Percentiles rank a stretch among this genome's conserved stretches.
phyloP scores from a whole-genome alignment of 2,329 filamentous ascomycete species.

The Cytospora schulzeri region DNA sequence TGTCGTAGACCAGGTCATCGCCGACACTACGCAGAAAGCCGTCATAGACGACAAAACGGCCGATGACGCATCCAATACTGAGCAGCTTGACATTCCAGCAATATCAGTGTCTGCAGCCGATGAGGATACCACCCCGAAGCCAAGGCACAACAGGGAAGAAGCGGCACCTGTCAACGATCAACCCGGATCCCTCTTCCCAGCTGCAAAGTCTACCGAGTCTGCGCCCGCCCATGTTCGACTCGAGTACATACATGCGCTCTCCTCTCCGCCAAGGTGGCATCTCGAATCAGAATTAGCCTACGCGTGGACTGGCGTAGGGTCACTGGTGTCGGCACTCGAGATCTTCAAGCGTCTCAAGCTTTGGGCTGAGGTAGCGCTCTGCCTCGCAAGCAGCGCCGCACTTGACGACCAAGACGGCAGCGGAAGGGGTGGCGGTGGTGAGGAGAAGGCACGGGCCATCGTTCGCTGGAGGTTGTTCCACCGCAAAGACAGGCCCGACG shows the following conservation, averaged over 20 bases:
- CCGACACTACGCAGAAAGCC: conserved; percentile 64
- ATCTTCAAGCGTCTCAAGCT: conserved; percentile 93
- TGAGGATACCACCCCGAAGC: conserved; percentile 25
- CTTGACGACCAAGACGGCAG: conserved; percentile 64
- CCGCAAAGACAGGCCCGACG: conserved; percentile 50
- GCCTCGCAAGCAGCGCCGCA: conserved; percentile 66
- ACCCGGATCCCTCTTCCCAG: conserved; percentile 79
- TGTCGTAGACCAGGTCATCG: conserved; percentile 91
- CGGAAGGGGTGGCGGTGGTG: conserved; percentile 59
- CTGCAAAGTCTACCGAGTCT: conserved; percentile 72
- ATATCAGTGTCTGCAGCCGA: conserved; percentile 31
- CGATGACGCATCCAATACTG: conserved; percentile 24
- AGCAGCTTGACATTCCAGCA: conserved; percentile 29
- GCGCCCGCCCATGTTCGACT: conserved; percentile 77
- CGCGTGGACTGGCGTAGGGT: conserved; percentile 88
- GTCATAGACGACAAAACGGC: background rate
- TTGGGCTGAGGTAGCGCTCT: conserved; percentile 94
- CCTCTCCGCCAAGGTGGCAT: conserved; percentile 87
- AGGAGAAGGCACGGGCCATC: conserved; percentile 79
- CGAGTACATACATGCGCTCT: conserved; percentile 80
- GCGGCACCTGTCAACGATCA: conserved; percentile 39
- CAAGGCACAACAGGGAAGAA: conserved; percentile 21
- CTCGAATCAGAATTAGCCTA: conserved; percentile 90
- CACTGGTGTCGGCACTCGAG: conserved; percentile 84
- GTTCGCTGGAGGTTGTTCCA: conserved; percentile 80